Conservation (phyloP, 1,284 basidiomycete genomes). For the Boletus semigastroideus region DNA sequence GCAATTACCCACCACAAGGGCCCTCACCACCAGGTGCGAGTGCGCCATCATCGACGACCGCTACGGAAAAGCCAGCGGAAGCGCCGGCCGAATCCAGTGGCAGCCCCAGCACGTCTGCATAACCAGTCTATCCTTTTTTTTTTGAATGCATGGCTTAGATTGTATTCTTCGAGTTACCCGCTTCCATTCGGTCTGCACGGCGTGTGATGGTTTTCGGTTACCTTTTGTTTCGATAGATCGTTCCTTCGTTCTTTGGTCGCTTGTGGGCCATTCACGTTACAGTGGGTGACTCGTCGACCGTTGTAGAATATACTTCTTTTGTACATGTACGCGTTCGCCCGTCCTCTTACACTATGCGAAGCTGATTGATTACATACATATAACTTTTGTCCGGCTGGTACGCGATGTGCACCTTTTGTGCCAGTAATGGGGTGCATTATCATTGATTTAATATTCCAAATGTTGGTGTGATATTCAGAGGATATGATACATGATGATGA, state of each 20-base stretch:
- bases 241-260: constrained; percentile 6
- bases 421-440: constrained; percentile 2
- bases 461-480: too few species aligned
- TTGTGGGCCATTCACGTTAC: constrained; percentile 1
- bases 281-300: constrained; percentile 13
- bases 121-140: constrained; percentile 6
- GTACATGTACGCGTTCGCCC: constrained; percentile 29
- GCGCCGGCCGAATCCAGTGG: constrained; percentile 16
- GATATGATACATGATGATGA: background rate
- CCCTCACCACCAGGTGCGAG: constrained; percentile 17
- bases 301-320: constrained; percentile 30
- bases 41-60: constrained; percentile 13
- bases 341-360: constrained; percentile 21
- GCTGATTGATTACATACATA: constrained; percentile 11
- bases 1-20: constrained; percentile 25
- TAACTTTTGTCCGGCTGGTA: constrained; percentile 11
- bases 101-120: constrained; percentile 23
- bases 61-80: constrained; percentile 30
- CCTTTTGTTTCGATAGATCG: constrained; percentile 31
- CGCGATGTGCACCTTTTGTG: constrained; percentile 14
- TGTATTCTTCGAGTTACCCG: constrained; percentile 22
- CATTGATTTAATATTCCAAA: constrained; percentile 3
- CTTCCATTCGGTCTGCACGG: constrained; percentile 10
- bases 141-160: constrained; percentile 16
- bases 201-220: constrained; percentile 9